Evolutionary conservation across 371 early-diverging fungal genomes (phyloP), one percentile per base, ranked within the genome.

Genomic region (Zopfochytrium polystomum): DNA sequence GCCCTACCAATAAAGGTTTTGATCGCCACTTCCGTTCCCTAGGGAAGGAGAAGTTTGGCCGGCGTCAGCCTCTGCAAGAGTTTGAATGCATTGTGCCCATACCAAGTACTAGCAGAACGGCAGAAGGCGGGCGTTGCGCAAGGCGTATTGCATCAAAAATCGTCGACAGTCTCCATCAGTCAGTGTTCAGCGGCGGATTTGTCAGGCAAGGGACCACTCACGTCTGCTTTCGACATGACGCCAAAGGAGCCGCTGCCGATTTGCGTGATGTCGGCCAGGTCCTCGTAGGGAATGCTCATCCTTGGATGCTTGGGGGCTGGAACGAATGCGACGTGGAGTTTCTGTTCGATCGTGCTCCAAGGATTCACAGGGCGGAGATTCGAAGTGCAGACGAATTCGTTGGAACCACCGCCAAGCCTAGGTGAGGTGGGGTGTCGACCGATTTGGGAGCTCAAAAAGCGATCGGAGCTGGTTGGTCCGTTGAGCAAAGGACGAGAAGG

Each of bases 21-120:
- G 35, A 83, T 76, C 11, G 84, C 84, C 3, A 83, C 84, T n/a
- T 82, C 82, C 2, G 84, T 83, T 3, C 82, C 84, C 63, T 77
- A 11, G 9, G 18, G 7, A 55, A 55, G 15, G 13, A n/a, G n/a
- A 13, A 34, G 25, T n/a, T 53, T 20, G 34, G 32, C 13, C 34
- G 52, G 33, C 25, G 9, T 52, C 52, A 13, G 27, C 2, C 18
- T 27, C 53, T 4, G 32, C n/a, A n/a, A n/a, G n/a, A n/a, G 25
- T 25, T 29, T 4, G 18, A 35, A 53, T 32, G 15, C 13, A 15
- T 26, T 34, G 20, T 22, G 22, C 2, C 18, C 63, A 47, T 44
- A 62, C 63, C 50, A 62, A 43, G 42, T 62, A 62, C 63, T 62
- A 42, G 31, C 15, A 52, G 53, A 22, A 30, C 25, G n/a, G 18